Conservation (phyloP, 1,284 basidiomycete species). For the Puccinia novopanici region DNA sequence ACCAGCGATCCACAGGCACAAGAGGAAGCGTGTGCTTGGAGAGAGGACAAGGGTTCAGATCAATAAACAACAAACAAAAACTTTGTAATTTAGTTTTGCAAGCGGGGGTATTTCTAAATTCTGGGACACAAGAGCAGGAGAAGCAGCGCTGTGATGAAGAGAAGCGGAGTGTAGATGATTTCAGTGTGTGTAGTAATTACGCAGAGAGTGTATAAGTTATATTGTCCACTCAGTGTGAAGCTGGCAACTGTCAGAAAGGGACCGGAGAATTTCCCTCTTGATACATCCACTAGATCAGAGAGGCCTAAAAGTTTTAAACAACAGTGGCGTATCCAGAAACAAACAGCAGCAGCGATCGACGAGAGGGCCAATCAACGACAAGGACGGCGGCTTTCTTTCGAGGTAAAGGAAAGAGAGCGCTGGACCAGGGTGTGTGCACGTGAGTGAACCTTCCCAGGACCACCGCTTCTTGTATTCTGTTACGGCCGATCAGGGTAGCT, state of each 20-base stretch:
- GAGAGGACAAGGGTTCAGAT: not conserved
- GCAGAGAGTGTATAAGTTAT: no score
- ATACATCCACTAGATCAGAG: no score
- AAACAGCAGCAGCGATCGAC: slow-evolving; percentile 15
- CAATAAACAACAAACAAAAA: no score
- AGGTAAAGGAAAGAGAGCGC: not conserved
- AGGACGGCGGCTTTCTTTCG: not conserved
- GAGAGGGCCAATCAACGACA: not conserved
- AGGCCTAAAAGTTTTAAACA: not conserved
- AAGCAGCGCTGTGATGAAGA: not conserved
- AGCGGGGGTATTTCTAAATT: no score
- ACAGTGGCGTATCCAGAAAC: not conserved
- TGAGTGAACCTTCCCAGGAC: not conserved
- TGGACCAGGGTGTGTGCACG: not conserved
- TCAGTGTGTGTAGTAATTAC: not conserved
- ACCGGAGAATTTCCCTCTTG: slow-evolving; percentile 6
- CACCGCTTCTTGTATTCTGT: not conserved
- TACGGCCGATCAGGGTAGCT: slow-evolving; percentile 1
- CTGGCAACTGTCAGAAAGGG: not conserved
- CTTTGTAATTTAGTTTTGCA: no score
- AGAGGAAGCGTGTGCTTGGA: not conserved
- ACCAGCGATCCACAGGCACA: not conserved
- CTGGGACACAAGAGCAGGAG: no score
- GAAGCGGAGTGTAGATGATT: slow-evolving; percentile 2
- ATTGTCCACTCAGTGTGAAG: not conserved